These are phyloP conservation scores for Penicillium canescens DNA, from an alignment of 495 filamentous ascomycete genomes.

Conservation along the genomic window DNA sequence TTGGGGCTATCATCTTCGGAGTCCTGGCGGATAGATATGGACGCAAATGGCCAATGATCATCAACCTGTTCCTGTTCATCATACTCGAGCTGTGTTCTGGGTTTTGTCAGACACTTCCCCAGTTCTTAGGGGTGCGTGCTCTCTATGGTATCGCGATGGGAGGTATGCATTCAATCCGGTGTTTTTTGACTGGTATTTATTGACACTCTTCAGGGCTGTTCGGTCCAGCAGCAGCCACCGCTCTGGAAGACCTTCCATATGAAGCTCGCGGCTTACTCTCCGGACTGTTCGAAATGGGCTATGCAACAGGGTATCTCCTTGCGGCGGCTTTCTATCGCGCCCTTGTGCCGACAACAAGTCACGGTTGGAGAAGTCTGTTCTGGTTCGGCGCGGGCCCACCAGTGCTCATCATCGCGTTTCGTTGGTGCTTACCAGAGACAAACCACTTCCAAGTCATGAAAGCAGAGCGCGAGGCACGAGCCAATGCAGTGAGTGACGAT, in stretches of 20 bases:
- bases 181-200: neutral
- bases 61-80: slow-evolving; percentile 74
- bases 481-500: neutral
- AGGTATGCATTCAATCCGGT: slow-evolving; percentile 24
- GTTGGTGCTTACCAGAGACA: slow-evolving; percentile 69
- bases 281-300: slow-evolving; percentile 74
- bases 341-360: slow-evolving; percentile 61
- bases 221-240: slow-evolving; percentile 76
- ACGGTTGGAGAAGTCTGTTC: slow-evolving; percentile 69
- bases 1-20: slow-evolving; percentile 68
- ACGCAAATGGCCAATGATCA: slow-evolving; percentile 76
- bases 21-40: slow-evolving; percentile 72
- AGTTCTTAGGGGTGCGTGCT: slow-evolving; percentile 69
- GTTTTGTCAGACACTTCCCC: slow-evolving; percentile 66
- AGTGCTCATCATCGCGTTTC: slow-evolving; percentile 69
- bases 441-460: slow-evolving; percentile 36
- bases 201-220: slow-evolving; percentile 50
- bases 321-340: slow-evolving; percentile 68
- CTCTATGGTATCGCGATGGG: slow-evolving; percentile 80
- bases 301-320: slow-evolving; percentile 74
- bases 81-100: slow-evolving; percentile 69
- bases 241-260: slow-evolving; percentile 72
- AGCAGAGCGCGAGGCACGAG: slow-evolving; percentile 31
- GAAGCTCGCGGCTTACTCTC: slow-evolving; percentile 67
- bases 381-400: slow-evolving; percentile 78